A percentile compares a stretch with the other conserved stretches of the same genome.
These are phyloP conservation scores for Aspergillus sclerotiicarbonarius DNA, from an alignment of 495 filamentous ascomycete genomes.

Conservation along the genomic window DNA sequence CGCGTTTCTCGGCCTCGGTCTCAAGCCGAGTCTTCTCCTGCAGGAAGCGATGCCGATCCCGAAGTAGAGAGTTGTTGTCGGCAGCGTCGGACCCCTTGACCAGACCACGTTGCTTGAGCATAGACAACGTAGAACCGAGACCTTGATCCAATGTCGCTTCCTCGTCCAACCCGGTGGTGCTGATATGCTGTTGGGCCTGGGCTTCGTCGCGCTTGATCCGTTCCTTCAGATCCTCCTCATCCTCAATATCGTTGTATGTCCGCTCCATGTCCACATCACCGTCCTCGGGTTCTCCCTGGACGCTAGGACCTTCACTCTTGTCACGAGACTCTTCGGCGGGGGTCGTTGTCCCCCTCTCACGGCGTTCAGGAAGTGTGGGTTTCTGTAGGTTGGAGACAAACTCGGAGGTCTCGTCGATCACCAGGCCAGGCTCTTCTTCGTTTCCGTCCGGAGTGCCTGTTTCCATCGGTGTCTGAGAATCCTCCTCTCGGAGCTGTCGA, in stretches of 20 bases:
- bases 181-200: conserved; percentile 49
- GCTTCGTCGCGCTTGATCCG: conserved; percentile 52
- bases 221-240: conserved; percentile 49
- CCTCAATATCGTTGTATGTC: conserved; percentile 56
- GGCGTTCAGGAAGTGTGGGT: conserved; percentile 61
- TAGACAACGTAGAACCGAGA: conserved; percentile 74
- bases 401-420: conserved; percentile 93
- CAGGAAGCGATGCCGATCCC: conserved; percentile 78
- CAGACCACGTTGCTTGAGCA: conserved; percentile 80
- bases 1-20: conserved; percentile 70
- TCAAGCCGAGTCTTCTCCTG: conserved; percentile 71
- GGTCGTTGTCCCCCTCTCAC: conserved; percentile 45
- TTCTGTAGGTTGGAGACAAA: conserved; percentile 85
- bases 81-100: conserved; percentile 61
- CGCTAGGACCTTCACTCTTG: conserved; percentile 50
- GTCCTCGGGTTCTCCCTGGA: conserved; percentile 44
- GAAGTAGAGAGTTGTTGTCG: conserved; percentile 65
- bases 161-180: conserved; percentile 76
- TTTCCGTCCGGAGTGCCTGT: conserved; percentile 42
- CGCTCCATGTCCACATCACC: conserved; percentile 65
- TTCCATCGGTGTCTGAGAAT: conserved; percentile 54
- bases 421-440: conserved; percentile 66
- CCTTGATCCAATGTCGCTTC: conserved; percentile 75
- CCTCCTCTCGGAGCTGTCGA: conserved; percentile 74
- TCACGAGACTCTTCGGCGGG: conserved; percentile 35